Conservation (phyloP, 2,329 filamentous ascomycete genomes). For the Claviceps humidiphila region DNA sequence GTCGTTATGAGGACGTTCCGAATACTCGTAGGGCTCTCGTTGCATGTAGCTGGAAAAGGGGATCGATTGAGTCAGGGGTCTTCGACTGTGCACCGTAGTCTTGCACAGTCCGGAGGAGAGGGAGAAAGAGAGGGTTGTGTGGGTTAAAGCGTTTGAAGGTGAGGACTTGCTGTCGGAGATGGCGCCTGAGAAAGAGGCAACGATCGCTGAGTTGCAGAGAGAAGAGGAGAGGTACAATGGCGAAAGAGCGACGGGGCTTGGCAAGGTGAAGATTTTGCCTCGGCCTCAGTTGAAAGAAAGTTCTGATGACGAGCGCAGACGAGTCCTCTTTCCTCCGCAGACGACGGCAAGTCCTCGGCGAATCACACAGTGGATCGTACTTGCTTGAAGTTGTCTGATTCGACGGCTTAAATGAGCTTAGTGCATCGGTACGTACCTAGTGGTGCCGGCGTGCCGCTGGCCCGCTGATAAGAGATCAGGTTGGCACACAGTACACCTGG, state of each 20-base stretch:
- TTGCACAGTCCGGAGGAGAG: constrained; percentile 36
- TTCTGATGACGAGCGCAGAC: no score
- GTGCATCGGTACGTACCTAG: no score
- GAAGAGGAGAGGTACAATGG: background rate
- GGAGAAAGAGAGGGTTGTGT: background rate
- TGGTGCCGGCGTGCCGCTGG: no score
- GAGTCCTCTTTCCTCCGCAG: no score
- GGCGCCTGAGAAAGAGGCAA: background rate
- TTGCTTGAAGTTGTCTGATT: no score
- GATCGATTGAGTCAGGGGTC: constrained; percentile 15
- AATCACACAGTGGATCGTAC: no score
- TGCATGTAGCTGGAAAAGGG: constrained; percentile 48
- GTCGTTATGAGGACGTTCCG: constrained; percentile 26
- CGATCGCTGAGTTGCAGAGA: background rate
- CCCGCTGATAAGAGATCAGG: no score
- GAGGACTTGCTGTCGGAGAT: background rate
- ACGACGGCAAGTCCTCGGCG: no score
- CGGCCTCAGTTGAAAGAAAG: background rate
- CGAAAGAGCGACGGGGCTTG: background rate
- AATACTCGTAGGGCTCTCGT: constrained; percentile 38
- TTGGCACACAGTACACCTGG: no score
- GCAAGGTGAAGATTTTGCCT: background rate
- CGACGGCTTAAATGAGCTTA: no score
- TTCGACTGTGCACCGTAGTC: constrained; percentile 36
- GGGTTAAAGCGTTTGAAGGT: background rate